Conservation (phyloP, 75 land plant species). For the Picea sitchensis region DNA sequence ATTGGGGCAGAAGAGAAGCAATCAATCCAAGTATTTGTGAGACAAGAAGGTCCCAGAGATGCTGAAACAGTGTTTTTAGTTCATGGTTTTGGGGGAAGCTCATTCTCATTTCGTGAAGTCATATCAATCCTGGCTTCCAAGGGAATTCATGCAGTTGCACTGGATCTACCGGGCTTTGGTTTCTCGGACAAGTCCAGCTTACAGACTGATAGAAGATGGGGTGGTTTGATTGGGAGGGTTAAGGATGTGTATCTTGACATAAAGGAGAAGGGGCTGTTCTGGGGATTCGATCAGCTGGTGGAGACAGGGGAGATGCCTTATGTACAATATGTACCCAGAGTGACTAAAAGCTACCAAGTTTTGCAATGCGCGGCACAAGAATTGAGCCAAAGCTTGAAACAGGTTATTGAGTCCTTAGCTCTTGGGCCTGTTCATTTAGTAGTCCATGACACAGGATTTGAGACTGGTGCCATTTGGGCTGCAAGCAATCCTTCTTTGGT, state of each 20-base stretch:
- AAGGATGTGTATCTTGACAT: constrained; percentile 51
- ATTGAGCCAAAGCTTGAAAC: constrained; percentile 17
- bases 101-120: constrained; percentile 58
- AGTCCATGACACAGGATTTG: constrained; percentile 70
- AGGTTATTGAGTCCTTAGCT: constrained; percentile 52
- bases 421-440: constrained; percentile 74
- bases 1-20: constrained; percentile 17
- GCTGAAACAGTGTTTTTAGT: constrained; percentile 55
- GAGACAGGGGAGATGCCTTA: constrained; percentile 51
- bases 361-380: constrained; percentile 5
- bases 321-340: constrained; percentile 23
- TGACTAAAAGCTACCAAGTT: neutral
- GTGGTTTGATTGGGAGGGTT: constrained; percentile 32
- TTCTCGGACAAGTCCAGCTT: constrained; percentile 56
- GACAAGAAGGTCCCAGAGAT: constrained; percentile 29
- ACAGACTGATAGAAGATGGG: constrained; percentile 17
- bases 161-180: constrained; percentile 85
- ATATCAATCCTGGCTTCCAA: constrained; percentile 25
- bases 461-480: constrained; percentile 51
- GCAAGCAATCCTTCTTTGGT: constrained; percentile 37
- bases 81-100: constrained; percentile 75
- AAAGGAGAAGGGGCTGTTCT: constrained; percentile 76
- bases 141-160: constrained; percentile 54
- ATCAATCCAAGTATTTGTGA: constrained; percentile 57
- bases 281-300: constrained; percentile 76